These are phyloP conservation scores for Pseudoperonospora humuli DNA, from an alignment of 352 stramenopile species.

Conservation along the genomic window DNA sequence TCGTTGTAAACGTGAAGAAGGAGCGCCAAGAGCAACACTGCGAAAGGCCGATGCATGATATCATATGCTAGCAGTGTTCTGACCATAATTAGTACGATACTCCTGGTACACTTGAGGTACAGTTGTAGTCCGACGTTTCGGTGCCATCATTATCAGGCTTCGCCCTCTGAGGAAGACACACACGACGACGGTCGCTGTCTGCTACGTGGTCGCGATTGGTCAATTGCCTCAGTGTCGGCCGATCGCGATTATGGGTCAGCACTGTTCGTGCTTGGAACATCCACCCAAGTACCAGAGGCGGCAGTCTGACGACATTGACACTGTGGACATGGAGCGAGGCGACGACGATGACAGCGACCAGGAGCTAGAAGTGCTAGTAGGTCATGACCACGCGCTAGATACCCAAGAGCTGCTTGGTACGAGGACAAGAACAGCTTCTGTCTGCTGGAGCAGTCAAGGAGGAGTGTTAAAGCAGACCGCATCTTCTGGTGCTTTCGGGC, in stretches of 20 bases:
- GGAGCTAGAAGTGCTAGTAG: conserved; percentile 21
- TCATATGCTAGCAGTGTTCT: conserved; percentile 1
- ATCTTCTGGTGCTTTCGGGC: conserved; percentile 2
- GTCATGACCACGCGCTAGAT: conserved; percentile 14
- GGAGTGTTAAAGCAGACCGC: conserved; percentile 12
- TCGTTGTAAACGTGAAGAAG: conserved; percentile 37
- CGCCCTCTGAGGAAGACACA: no score
- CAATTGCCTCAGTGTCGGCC: no score
- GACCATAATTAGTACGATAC: not conserved
- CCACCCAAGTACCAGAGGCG: conserved; percentile 49
- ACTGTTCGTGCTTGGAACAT: conserved; percentile 71
- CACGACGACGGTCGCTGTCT: no score
- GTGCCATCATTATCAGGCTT: conserved; percentile 4
- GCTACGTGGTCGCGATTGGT: no score
- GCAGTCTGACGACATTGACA: conserved; percentile 41
- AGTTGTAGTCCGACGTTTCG: conserved; percentile 9
- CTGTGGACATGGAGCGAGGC: conserved; percentile 27
- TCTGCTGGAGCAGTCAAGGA: conserved; percentile 6
- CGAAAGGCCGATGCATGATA: conserved; percentile 3
- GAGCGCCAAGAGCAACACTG: conserved; percentile 23
- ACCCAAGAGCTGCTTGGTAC: conserved; percentile 37
- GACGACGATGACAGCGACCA: conserved; percentile 18
- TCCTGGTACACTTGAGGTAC: not conserved
- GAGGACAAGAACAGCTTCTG: conserved; percentile 5
- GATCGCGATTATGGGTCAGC: conserved; percentile 69